Base-by-base conservation (phyloP, 108 stramenopile species). In the Stephanodiscus minutulus region DNA sequence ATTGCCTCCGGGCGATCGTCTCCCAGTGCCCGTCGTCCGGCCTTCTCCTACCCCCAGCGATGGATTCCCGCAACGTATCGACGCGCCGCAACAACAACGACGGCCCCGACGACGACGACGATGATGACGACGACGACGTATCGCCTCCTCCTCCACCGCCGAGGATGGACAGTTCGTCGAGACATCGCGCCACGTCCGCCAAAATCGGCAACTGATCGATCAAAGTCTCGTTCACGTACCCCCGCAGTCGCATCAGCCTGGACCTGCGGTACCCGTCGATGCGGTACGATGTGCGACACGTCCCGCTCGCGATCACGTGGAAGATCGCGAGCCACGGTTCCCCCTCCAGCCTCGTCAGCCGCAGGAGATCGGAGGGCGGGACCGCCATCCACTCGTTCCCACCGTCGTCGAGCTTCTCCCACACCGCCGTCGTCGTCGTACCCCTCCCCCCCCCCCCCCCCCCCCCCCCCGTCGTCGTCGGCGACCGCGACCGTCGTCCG, bases 121-220 rank as follows among this genome's bases (percentile, higher is more conserved):
- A 66, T 20, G 60, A 47, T 0, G 59, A 49, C 46, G 52, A 39
- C 18, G 29, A 39, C 11, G 73, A 72, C 59, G n/a, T n/a, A n/a
- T 74, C 61, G 41, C 76, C 81, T 7, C 89, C n/a, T n/a, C n/a
- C n/a, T n/a, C n/a, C n/a, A n/a, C n/a, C n/a, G n/a, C n/a, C 85
- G 50, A 88, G 58, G 43, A 95, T 72, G 2, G 82, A 81, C 27
- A 95, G 73, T 73, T 96, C 94, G 68, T 96, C 92, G 68, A 96
- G 82, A 81, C 84, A 90, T 27, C 89, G 55, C 27, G 87, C 88
- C 8, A 94, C 85, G 33, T 88, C 87, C 13, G 82, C 86, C 35
- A 96, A 82, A 11, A 94, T 79, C 9, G 95, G 95, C 3, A 96
- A 56, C 72, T 96, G 95, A 39, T 96, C 95, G 10, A 92, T 47